phyloP scores from a whole-genome alignment of 1,284 basidiomycete genomes.

The Ustilago loliicola region DNA sequence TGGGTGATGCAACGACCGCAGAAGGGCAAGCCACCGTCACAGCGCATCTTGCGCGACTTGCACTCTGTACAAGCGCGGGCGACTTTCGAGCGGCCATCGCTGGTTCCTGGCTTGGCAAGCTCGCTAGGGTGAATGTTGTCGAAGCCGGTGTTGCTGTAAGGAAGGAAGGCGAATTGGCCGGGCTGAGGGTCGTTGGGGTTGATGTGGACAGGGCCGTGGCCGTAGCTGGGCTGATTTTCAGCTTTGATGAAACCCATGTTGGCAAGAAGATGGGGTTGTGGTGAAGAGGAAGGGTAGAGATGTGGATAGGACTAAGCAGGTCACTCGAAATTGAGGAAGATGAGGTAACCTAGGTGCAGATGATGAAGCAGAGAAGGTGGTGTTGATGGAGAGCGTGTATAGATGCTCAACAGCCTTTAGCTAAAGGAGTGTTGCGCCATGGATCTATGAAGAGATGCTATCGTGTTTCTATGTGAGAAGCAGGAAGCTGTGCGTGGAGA shows the following conservation, averaged over 20 bases:
- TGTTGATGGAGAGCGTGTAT: slow-evolving; percentile 3
- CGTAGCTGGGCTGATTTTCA: slow-evolving; percentile 43
- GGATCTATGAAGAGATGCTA: neutral
- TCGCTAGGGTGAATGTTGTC: slow-evolving; percentile 51
- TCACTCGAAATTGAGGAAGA: neutral
- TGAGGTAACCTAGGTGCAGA: neutral
- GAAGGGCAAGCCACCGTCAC: slow-evolving; percentile 56
- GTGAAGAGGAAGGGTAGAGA: neutral
- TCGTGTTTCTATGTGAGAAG: neutral
- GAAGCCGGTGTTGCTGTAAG: slow-evolving; percentile 43
- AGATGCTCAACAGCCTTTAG: slow-evolving; percentile 9
- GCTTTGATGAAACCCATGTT: slow-evolving; percentile 55
- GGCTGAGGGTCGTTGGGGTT: slow-evolving; percentile 36
- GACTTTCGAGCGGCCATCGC: slow-evolving; percentile 53
- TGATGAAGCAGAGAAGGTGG: neutral
- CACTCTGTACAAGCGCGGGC: slow-evolving; percentile 55
- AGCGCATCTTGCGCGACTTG: slow-evolving; percentile 59
- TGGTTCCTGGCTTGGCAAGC: slow-evolving; percentile 45
- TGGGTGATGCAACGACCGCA: slow-evolving; percentile 56
- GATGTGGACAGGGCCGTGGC: slow-evolving; percentile 31
- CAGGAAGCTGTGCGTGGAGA: neutral
- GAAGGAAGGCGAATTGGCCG: slow-evolving; percentile 51
- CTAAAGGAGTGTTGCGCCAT: slow-evolving; percentile 3
- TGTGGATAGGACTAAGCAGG: neutral
- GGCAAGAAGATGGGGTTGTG: neutral